A percentile compares a stretch with the other conserved stretches of the same genome.
These are phyloP conservation scores for Globisporangium rhizosaccharum DNA, from an alignment of 352 stramenopile genomes.

Conservation along the genomic window DNA sequence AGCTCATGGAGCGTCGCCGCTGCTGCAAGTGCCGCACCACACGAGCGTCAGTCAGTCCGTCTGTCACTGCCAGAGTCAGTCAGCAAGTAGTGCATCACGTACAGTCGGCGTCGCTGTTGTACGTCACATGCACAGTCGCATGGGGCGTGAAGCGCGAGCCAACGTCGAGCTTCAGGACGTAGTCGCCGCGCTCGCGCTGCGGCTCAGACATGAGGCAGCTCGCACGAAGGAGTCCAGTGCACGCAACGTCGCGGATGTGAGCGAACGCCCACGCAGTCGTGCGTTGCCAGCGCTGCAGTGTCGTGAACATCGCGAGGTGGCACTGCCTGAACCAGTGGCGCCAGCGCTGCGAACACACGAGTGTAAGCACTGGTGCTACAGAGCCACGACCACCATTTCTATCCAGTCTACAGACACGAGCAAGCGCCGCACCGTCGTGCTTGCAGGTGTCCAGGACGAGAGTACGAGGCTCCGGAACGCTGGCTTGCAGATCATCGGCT, in stretches of 20 bases:
- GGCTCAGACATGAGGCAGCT: slow-evolving; percentile 31
- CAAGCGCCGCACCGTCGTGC: slow-evolving; percentile 26
- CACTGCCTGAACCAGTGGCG: slow-evolving; percentile 26
- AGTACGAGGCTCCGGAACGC: slow-evolving; percentile 41
- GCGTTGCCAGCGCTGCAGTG: slow-evolving; percentile 25
- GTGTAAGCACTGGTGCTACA: not conserved
- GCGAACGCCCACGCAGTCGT: slow-evolving; percentile 22
- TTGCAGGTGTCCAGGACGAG: slow-evolving; percentile 34
- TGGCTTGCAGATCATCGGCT: slow-evolving; percentile 39
- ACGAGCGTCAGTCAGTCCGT: not conserved
- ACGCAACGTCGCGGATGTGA: slow-evolving; percentile 28
- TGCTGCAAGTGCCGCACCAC: slow-evolving; percentile 19
- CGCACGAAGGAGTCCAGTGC: slow-evolving; percentile 37
- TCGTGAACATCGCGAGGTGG: slow-evolving; percentile 30
- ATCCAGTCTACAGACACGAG: not conserved
- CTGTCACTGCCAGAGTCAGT: not conserved
- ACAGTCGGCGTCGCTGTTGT: slow-evolving; percentile 74
- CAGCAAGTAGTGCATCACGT: slow-evolving; percentile 1
- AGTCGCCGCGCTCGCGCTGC: slow-evolving; percentile 45
- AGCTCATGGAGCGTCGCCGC: slow-evolving; percentile 61
- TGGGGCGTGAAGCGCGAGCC: slow-evolving; percentile 46
- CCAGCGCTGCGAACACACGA: slow-evolving; percentile 30
- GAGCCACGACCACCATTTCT: not conserved
- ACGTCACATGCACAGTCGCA: slow-evolving; percentile 45
- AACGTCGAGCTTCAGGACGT: slow-evolving; percentile 61